Evolutionary conservation across 2,329 filamentous ascomycete genomes (phyloP).

Genomic region (Exophiala sp.): DNA sequence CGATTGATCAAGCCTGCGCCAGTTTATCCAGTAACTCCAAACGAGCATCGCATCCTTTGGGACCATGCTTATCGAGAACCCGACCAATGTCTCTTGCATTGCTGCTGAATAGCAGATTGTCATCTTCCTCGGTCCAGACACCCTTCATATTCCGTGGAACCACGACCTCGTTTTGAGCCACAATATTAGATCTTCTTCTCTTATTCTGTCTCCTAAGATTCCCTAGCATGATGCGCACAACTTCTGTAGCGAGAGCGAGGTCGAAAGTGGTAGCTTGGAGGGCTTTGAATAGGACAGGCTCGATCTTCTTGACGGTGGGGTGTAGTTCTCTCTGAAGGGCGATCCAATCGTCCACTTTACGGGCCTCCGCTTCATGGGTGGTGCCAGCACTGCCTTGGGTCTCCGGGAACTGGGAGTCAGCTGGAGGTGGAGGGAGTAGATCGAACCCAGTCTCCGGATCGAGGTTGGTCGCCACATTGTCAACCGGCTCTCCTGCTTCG

Average conservation of each 20-base stretch:
- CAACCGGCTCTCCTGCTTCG: background rate
- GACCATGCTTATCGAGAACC: conserved; percentile 43
- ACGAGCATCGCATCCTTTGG: conserved; percentile 22
- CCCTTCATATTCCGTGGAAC: conserved; percentile 40
- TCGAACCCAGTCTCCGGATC: background rate
- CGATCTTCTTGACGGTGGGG: background rate
- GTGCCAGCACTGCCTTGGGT: background rate
- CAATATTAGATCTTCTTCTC: conserved; percentile 31
- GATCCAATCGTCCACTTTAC: conserved; percentile 11
- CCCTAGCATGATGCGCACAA: conserved; percentile 12
- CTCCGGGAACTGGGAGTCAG: background rate
- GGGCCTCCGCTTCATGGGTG: conserved; percentile 1
- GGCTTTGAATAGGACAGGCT: conserved; percentile 13
- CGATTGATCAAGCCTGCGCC: background rate
- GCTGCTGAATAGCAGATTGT: conserved; percentile 34
- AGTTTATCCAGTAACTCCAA: conserved; percentile 4
- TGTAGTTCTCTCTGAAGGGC: conserved; percentile 6
- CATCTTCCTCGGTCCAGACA: conserved; percentile 46
- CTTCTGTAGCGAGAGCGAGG: conserved; percentile 11
- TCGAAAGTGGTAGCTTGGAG: conserved; percentile 18
- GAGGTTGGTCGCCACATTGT: background rate
- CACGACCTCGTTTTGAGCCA: conserved; percentile 24
- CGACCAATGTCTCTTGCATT: conserved; percentile 34
- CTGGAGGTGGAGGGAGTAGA: background rate
- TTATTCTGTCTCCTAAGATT: conserved; percentile 21